Evolutionary conservation across 306 rosid species (phyloP), one percentile per base, ranked within the genome.

Genomic region (Dalbergia oliveri): DNA sequence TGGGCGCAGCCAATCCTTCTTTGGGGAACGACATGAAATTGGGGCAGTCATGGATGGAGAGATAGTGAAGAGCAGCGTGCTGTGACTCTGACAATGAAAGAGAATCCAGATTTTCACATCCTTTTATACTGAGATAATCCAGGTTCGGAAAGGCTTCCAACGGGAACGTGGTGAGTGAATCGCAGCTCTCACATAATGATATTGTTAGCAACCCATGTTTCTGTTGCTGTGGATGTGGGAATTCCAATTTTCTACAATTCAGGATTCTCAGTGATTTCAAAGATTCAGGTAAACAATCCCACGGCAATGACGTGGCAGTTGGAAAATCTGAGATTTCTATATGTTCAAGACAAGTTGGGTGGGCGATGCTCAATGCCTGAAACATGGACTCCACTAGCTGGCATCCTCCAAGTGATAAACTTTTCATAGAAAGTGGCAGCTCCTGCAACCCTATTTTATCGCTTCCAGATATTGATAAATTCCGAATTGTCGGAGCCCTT

Each of bases 91-190:
- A 9, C 10, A 6, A 26, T 15, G 49, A 13, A 5, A 16, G n/a
- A 33, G 23, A 13, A 0, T 19, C 37, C 3, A 69, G 34, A 61
- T 61, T 60, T 13, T 21, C 54, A 49, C 77, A 69, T 3, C 4
- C 8, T 0, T 0, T 0, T 12, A 78, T 1, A 0, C 0, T 0
- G 5, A 58, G 67, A 43, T 3, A 0, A 11, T 8, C 3, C 14
- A 73, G 67, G 57, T 35, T 56, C 8, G 56, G 67, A 61, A 58
- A 58, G 23, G 0, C 8, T 12, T 39, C 78, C 50, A 39, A 2
- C 5, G 56, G 16, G 9, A 73, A 8, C 12, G 66, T 37, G 43
- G 37, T 37, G 21, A 57, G 43, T 41, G 67, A 39, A 15, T 58
- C 78, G 44, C 57, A 58, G 8, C 57, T 41, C 1, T 0, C 0